These are phyloP conservation scores for Boletus coccyginus DNA, from an alignment of 768 basidiomycete genomes.

Conservation along the genomic window DNA sequence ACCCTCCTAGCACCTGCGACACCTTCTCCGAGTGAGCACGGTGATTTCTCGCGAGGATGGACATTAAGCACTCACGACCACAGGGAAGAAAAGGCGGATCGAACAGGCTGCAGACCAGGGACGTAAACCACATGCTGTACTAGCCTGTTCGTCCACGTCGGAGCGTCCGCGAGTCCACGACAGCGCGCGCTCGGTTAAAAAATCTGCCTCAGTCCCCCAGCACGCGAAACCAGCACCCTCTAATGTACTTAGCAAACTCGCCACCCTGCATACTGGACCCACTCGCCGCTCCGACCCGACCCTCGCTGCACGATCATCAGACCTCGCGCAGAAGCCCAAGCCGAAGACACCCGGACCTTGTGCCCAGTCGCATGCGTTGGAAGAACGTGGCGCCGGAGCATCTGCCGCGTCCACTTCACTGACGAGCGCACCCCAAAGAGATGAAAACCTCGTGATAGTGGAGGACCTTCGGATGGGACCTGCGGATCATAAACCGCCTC, in stretches of 20 bases:
- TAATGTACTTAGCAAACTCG: conserved; percentile 50
- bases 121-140: conserved; percentile 16
- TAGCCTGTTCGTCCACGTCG: conserved; percentile 5
- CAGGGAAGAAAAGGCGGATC: conserved; percentile 46
- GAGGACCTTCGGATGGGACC: conserved; percentile 81
- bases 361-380: neutral
- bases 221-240: conserved; percentile 46
- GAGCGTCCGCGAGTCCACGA: conserved; percentile 15
- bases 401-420: conserved; percentile 3
- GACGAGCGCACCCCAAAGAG: conserved; percentile 32
- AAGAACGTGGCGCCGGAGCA: conserved; percentile 7
- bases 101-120: conserved; percentile 26
- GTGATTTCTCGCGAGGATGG: neutral
- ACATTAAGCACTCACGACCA: neutral
- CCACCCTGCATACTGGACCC: conserved; percentile 31
- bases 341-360: conserved; percentile 9
- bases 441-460: conserved; percentile 66
- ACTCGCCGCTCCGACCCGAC: conserved; percentile 13
- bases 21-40: conserved; percentile 65
- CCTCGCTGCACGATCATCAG: conserved; percentile 31
- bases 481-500: conserved; percentile 63
- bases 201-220: conserved; percentile 1
- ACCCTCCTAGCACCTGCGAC: conserved; percentile 45
- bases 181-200: conserved; percentile 6
- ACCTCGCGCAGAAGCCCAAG: conserved; percentile 20